phyloP scores from a whole-genome alignment of 73 alveolate genomes.

The Tetrahymena elliotti region DNA sequence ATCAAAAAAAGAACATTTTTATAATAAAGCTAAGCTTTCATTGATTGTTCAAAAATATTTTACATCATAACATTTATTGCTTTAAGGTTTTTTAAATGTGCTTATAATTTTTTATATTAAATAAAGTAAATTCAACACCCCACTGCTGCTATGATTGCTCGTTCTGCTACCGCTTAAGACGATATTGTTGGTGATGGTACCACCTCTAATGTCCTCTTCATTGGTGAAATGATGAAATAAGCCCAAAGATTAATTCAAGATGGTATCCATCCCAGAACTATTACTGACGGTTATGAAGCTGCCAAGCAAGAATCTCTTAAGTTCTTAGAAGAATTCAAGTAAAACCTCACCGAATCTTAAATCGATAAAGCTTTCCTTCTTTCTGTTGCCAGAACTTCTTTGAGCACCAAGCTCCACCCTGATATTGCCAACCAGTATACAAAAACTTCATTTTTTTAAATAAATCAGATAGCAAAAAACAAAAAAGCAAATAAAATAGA shows the following conservation, averaged over 20 bases:
- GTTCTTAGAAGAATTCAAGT: slow-evolving; percentile 55
- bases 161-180: slow-evolving; percentile 96
- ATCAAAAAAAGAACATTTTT: too few species aligned
- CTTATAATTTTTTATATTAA: neutral
- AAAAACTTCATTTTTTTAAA: neutral
- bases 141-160: slow-evolving; percentile 96
- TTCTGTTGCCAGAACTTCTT: slow-evolving; percentile 87
- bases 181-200: slow-evolving; percentile 98
- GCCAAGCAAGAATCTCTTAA: slow-evolving; percentile 79
- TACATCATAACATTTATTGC: too few species aligned
- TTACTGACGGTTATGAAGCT: slow-evolving; percentile 89
- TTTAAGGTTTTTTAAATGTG: too few species aligned
- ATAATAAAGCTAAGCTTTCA: neutral
- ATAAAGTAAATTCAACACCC: slow-evolving; percentile 83
- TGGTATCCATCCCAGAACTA: slow-evolving; percentile 91
- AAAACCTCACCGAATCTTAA: slow-evolving; percentile 35
- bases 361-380: slow-evolving; percentile 81
- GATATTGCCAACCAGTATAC: slow-evolving; percentile 53
- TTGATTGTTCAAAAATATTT: too few species aligned
- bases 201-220: slow-evolving; percentile 84
- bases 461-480: neutral
- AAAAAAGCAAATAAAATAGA: neutral
- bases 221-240: slow-evolving; percentile 86
- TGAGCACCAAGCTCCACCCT: slow-evolving; percentile 83
- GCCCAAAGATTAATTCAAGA: slow-evolving; percentile 84